Evolutionary conservation across 805 yeast genomes (phyloP), one percentile per base, ranked within the genome.

Genomic region (Pichia nanzhaoensis): DNA sequence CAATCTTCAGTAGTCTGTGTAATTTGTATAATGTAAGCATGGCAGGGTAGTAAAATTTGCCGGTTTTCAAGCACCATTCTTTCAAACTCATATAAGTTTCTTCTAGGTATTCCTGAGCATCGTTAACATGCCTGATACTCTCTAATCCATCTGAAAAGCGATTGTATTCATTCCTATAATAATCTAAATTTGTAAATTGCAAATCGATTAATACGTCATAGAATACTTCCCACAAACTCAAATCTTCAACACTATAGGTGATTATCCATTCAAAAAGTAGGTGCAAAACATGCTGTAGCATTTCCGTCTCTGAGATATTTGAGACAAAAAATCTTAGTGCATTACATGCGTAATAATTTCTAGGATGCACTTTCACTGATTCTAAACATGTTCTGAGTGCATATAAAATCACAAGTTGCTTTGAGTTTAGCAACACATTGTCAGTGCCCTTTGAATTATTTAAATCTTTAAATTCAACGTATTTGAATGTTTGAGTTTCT

Each of bases 291-390:
- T 24, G 12, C 5, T 18, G 21, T 19, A 14, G 8, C 4, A 13
- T 12, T 16, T 12, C 6, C 5, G 4, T 17, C 13, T 34, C 21
- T 5, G 10, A 10, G 1, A 12, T 14, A 14, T 21, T 37, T 6
- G 42, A 14, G 35, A 51, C 38, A 41, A 51, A 50, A 42, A 44
- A 53, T 39, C 57, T 39, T 4, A 71, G 59, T 46, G 66, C 61
- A n/a, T 59, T 54, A 67, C 73, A 66, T 0, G 78, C 76, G 44
- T 74, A 75, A 52, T 75, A 75, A 53, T 74, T 76, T 36, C 65
- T 53, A 9, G 69, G 70, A 51, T 75, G 81, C 12, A 55, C 48
- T 20, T 48, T 54, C 0, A 67, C 66, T 0, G 80, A 70, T 8
- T 39, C 41, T 2, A 60, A 44, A 1, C 74, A 61, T 1, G 52